Base-by-base conservation (phyloP, 805 yeast genomes). In the Lachancea sp. region DNA sequence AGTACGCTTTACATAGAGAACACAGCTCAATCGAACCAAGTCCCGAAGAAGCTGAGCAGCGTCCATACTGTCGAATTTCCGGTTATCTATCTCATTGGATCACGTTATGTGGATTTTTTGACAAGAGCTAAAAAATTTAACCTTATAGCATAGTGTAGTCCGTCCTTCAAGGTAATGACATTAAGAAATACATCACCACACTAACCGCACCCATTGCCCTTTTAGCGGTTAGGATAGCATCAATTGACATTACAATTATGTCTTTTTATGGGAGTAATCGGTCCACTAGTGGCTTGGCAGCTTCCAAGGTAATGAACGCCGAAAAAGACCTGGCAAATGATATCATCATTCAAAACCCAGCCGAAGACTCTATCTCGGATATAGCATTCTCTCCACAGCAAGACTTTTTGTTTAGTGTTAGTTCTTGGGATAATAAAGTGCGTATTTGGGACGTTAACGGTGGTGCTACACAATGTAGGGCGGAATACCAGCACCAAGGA, bases 391-490 rank as follows among this genome's bases (percentile, higher is more conserved):
- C 96, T 9, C 86, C 97, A 12, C 83, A 73, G 49, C 90, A 83
- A 15, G 96, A 92, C 49, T 70, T 78, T 43, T 61, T 92, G 45
- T 65, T 68, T 41, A 77, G 94, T 3, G 92, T 78, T 3, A 75
- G 94, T 13, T 81, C 94, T 13, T 92, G 98, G 98, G 98, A 92
- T 64, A 84, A 83, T 53, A 88, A 87, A 58, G 96, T 87, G 30
- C 74, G 97, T 46, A 80, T 92, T 41, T 92, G 92, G 70, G 97
- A 92, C 61, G 78, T 89, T 13, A 72, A 80, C 31, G 72, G 75
- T 29, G 96, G 96, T 4, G 75, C 76, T 41, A 78, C 86, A 21
- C 92, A 84, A 54, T 96, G 96, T 7, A 68, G 95, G 36, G 96
- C 97, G 0, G 60, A 89, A 55, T 89, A 74, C 61, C 95, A 85